These are phyloP conservation scores for Rachicladosporium sp. DNA, from an alignment of 2,329 filamentous ascomycete genomes.

Conservation along the genomic window DNA sequence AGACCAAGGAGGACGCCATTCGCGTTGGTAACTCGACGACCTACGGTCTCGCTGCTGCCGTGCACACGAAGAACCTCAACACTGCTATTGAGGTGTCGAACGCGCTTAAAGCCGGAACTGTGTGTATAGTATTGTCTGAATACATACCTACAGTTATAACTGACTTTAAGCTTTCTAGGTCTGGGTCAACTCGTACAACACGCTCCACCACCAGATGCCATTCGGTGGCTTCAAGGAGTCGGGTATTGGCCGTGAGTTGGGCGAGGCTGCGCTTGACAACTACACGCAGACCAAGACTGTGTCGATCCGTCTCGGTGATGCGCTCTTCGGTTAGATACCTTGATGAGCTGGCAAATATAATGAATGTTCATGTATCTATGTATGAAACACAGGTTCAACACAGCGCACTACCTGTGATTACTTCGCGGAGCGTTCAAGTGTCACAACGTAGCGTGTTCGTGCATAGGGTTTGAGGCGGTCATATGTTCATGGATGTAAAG, in stretches of 20 bases:
- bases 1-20: constrained; percentile 60
- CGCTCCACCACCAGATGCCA: constrained; percentile 53
- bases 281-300: constrained; percentile 30
- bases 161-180: background rate
- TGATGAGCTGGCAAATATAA: too few species aligned
- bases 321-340: constrained; percentile 33
- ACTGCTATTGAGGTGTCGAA: constrained; percentile 67
- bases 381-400: too few species aligned
- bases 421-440: too few species aligned
- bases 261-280: constrained; percentile 38
- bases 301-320: constrained; percentile 37
- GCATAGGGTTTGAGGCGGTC: too few species aligned
- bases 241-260: constrained; percentile 38
- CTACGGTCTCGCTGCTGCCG: constrained; percentile 64
- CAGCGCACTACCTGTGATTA: too few species aligned
- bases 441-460: too few species aligned
- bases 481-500: too few species aligned
- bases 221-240: constrained; percentile 41
- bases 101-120: constrained; percentile 55
- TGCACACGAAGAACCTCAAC: constrained; percentile 69
- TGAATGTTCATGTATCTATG: too few species aligned
- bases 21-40: constrained; percentile 58
- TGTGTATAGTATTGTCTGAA: constrained; percentile 27
- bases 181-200: constrained; percentile 56
- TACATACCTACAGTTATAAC: background rate